A percentile compares a stretch with the other conserved stretches of the same genome.
These are phyloP conservation scores for Ormosia semicastrata DNA, from an alignment of 306 rosid species.

Conservation along the genomic window DNA sequence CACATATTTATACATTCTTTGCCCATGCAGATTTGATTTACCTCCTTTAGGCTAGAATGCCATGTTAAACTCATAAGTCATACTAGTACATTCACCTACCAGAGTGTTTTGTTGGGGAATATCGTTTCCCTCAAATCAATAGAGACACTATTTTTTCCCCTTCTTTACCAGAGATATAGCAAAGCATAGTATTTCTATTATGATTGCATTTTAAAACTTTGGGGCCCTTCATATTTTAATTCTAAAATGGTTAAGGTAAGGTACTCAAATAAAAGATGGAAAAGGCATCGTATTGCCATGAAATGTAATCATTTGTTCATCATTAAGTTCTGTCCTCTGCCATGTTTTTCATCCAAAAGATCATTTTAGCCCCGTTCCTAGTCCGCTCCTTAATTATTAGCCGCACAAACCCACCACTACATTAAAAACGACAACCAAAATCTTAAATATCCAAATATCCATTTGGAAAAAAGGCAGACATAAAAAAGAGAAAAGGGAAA, in stretches of 20 bases:
- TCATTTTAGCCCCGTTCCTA: constrained; percentile 14
- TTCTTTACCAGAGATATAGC: neutral
- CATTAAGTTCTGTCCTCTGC: constrained; percentile 21
- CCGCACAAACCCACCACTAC: neutral
- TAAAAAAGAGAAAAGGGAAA: neutral
- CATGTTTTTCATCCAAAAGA: constrained; percentile 26
- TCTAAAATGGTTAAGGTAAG: constrained; percentile 12
- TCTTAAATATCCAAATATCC: neutral
- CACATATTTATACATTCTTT: neutral
- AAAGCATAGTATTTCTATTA: neutral
- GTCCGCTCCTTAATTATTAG: constrained; percentile 27
- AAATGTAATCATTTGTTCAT: constrained; percentile 41
- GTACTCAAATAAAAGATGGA: neutral
- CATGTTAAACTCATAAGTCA: neutral
- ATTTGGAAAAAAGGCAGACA: neutral
- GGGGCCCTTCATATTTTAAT: constrained; percentile 12
- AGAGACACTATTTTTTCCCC: neutral
- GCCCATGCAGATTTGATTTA: neutral
- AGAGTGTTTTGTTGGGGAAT: neutral
- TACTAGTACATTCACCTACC: neutral
- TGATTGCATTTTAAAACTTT: constrained; percentile 15
- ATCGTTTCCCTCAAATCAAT: neutral
- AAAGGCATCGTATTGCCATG: constrained; percentile 16
- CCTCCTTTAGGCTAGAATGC: neutral
- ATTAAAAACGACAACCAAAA: constrained; percentile 10